Evolutionary conservation across 2,329 filamentous ascomycete species (phyloP).

Genomic region (Grosmannia huntii): DNA sequence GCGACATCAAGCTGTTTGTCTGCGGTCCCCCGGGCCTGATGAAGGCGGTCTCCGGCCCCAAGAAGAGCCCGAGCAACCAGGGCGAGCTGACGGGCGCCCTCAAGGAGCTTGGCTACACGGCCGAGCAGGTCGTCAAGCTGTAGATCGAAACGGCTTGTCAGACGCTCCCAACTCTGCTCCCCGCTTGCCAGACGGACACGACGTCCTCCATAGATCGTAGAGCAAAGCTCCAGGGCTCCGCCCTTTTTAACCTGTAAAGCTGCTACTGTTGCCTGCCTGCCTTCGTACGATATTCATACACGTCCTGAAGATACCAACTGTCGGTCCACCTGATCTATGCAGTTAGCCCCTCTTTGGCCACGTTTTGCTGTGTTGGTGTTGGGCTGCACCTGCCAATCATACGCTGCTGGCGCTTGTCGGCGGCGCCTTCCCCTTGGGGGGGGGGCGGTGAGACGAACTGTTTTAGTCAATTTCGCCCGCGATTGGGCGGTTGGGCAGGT

Average conservation of each 20-base stretch:
- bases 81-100: constrained; percentile 75
- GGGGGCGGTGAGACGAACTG: constrained; percentile 1
- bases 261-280: not conserved
- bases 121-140: constrained; percentile 91
- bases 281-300: not conserved
- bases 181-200: not conserved
- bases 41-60: constrained; percentile 79
- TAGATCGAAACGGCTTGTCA: constrained; percentile 30
- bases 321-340: not conserved
- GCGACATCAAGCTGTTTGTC: constrained; percentile 93
- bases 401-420: not conserved
- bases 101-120: constrained; percentile 40
- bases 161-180: no score
- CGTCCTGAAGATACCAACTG: not conserved
- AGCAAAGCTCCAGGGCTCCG: not conserved
- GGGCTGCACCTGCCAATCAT: not conserved
- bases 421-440: not conserved
- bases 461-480: not conserved
- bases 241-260: not conserved
- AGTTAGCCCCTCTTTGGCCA: not conserved
- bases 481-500: not conserved
- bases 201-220: not conserved
- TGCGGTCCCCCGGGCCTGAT: constrained; percentile 89
- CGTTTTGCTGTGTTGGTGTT: not conserved
- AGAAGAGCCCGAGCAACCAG: constrained; percentile 89